phyloP scores from a whole-genome alignment of 495 filamentous ascomycete genomes.

The Xylaria grammica region DNA sequence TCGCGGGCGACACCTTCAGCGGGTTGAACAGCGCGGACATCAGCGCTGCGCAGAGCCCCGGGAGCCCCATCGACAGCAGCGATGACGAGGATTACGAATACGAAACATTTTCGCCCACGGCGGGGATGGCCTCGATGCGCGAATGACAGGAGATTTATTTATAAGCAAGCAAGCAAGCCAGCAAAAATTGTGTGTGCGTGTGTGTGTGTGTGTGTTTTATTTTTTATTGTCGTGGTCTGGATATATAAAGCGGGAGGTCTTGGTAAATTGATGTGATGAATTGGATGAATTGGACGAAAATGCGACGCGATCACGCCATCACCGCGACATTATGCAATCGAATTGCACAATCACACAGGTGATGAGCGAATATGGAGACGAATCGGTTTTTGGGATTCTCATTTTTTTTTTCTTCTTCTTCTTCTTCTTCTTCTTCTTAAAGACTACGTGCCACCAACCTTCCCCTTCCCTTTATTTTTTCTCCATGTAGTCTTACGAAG shows the following conservation, averaged over 20 bases:
- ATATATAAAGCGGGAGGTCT: constrained; percentile 1
- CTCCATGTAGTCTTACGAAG: constrained; percentile 18
- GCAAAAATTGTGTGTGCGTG: neutral
- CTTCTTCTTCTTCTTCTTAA: neutral
- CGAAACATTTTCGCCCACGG: constrained; percentile 35
- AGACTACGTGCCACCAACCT: neutral
- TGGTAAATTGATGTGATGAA: constrained; percentile 23
- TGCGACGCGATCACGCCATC: constrained; percentile 41
- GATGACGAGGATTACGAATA: constrained; percentile 52
- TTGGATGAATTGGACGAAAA: constrained; percentile 28
- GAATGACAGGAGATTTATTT: constrained; percentile 23
- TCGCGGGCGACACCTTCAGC: constrained; percentile 33
- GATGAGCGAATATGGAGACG: constrained; percentile 4
- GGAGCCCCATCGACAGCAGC: constrained; percentile 47
- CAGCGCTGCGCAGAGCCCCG: constrained; percentile 50
- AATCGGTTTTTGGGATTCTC: constrained; percentile 13
- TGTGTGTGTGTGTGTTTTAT: neutral
- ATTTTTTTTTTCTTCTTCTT: constrained; percentile 20
- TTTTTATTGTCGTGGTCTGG: constrained; percentile 22
- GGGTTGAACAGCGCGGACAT: constrained; percentile 45
- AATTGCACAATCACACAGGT: constrained; percentile 29
- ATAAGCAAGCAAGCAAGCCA: neutral
- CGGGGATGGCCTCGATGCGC: constrained; percentile 36
- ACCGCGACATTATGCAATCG: constrained; percentile 37
- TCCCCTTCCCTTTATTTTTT: constrained; percentile 8